phyloP scores from a whole-genome alignment of 495 filamentous ascomycete genomes.

The Xylaria scruposa region DNA sequence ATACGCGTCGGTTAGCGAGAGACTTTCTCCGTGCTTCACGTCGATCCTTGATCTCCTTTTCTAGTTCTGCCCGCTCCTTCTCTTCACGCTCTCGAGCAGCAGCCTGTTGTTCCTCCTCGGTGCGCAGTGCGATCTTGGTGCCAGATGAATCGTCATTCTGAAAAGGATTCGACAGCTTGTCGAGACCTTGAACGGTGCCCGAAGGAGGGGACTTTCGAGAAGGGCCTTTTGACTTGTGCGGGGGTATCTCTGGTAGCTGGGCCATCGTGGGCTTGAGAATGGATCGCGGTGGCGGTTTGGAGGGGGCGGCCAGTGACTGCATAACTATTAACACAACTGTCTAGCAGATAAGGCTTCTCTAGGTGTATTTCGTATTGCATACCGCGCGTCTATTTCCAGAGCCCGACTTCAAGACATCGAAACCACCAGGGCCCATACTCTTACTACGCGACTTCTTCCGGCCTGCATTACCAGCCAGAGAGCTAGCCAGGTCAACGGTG shows the following conservation, averaged over 20 bases:
- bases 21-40: conserved; percentile 90
- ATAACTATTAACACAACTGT: conserved; percentile 22
- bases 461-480: conserved; percentile 47
- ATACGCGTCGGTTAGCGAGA: conserved; percentile 90
- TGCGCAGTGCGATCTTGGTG: conserved; percentile 61
- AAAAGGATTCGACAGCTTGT: conserved; percentile 61
- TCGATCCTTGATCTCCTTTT: conserved; percentile 73
- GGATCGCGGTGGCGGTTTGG: conserved; percentile 63
- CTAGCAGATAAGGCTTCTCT: conserved; percentile 25
- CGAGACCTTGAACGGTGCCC: conserved; percentile 39
- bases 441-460: conserved; percentile 89
- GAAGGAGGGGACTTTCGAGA: conserved; percentile 34
- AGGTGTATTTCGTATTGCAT: conserved; percentile 35
- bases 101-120: conserved; percentile 82
- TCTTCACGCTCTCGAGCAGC: conserved; percentile 76
- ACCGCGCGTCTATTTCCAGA: conserved; percentile 84
- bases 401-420: conserved; percentile 79
- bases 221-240: conserved; percentile 48
- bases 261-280: conserved; percentile 88
- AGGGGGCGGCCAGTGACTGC: conserved; percentile 57
- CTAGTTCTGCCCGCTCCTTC: conserved; percentile 67
- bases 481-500: conserved; percentile 62
- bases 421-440: conserved; percentile 89
- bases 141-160: conserved; percentile 46
- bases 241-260: conserved; percentile 66